A percentile compares a stretch with the other conserved stretches of the same genome.
These are phyloP conservation scores for Apiospora phragmitis DNA, from an alignment of 2,329 filamentous ascomycete genomes.

Conservation along the genomic window DNA sequence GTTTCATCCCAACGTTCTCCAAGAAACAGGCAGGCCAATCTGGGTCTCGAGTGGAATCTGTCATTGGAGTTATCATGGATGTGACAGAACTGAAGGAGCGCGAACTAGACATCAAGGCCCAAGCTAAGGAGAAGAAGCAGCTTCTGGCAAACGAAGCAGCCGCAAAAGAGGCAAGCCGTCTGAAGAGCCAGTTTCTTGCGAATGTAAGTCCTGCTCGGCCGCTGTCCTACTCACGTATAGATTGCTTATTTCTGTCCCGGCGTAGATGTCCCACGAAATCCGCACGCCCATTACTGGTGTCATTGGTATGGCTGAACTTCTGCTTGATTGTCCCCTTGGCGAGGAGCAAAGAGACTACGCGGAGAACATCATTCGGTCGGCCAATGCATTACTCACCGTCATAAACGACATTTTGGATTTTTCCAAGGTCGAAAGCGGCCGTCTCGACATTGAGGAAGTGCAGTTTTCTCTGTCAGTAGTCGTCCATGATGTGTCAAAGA, in stretches of 20 bases:
- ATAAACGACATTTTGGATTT: constrained; percentile 93
- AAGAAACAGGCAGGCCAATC: constrained; percentile 39
- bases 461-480: constrained; percentile 75
- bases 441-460: constrained; percentile 76
- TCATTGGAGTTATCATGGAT: constrained; percentile 79
- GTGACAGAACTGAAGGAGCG: constrained; percentile 70
- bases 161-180: constrained; percentile 75
- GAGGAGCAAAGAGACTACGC: constrained; percentile 74
- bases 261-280: constrained; percentile 75
- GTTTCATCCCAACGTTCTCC: constrained; percentile 65
- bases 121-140: constrained; percentile 68
- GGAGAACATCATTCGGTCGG: constrained; percentile 77
- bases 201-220: constrained; percentile 44
- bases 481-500: constrained; percentile 78
- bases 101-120: constrained; percentile 61
- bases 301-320: constrained; percentile 75
- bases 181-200: constrained; percentile 79
- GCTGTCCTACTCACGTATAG: not conserved
- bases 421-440: constrained; percentile 80
- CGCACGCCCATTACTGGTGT: constrained; percentile 78
- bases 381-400: constrained; percentile 79
- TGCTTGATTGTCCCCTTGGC: constrained; percentile 67
- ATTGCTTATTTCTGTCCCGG: constrained; percentile 16
- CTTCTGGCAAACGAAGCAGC: constrained; percentile 74
- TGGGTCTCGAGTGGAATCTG: constrained; percentile 55